Conservation (phyloP, 129 eudicot genomes). For the Tagetes patula region DNA sequence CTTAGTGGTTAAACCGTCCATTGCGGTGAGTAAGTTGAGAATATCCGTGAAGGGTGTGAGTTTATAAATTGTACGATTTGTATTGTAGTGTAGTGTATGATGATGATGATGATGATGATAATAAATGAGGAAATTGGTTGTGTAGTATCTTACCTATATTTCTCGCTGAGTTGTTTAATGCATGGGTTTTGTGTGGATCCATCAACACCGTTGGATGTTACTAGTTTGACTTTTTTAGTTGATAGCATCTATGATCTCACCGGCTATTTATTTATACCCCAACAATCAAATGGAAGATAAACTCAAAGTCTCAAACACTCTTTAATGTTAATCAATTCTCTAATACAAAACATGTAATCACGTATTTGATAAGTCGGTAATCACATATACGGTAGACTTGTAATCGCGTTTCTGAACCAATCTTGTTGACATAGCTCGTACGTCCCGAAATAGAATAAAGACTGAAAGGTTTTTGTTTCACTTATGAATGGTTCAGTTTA, state of each 20-base stretch:
- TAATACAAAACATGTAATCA: too few relatives aligned
- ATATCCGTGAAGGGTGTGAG: background rate
- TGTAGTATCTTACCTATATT: conserved; percentile 29
- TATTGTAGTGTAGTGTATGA: background rate
- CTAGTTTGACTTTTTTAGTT: conserved; percentile 28
- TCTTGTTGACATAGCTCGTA: too few relatives aligned
- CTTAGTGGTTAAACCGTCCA: conserved; percentile 62
- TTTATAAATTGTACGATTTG: background rate
- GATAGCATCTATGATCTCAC: conserved; percentile 21
- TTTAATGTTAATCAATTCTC: too few relatives aligned
- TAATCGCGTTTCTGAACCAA: too few relatives aligned
- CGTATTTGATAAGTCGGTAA: too few relatives aligned
- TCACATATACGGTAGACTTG: too few relatives aligned
- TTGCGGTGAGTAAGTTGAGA: conserved; percentile 2
- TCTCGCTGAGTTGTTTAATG: conserved; percentile 30
- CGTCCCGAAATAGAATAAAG: too few relatives aligned
- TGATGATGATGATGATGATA: background rate
- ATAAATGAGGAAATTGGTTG: conserved; percentile 27
- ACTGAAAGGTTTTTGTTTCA: too few relatives aligned
- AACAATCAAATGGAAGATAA: too few relatives aligned
- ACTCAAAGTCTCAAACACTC: too few relatives aligned
- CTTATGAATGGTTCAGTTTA: too few relatives aligned
- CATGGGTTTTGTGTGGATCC: conserved; percentile 7
- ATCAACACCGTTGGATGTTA: conserved; percentile 35
- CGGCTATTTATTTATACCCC: background rate